Evolutionary conservation across 164 flowering plant genomes (phyloP).

Genomic region (Warburgia ugandensis): DNA sequence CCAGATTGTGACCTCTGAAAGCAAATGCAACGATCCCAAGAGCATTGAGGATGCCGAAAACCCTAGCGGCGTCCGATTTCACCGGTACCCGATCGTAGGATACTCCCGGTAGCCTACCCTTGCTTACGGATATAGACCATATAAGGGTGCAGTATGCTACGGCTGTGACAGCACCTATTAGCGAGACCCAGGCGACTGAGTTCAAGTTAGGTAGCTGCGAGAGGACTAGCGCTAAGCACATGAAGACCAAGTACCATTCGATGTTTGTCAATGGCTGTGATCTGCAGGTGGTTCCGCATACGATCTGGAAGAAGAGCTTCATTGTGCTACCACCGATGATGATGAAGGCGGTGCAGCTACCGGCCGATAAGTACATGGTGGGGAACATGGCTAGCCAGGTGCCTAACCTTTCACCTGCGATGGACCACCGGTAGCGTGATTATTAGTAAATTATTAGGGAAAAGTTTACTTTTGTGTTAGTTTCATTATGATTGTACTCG

Average conservation of each 20-base stretch:
- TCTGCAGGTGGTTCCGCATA: conserved; percentile 42
- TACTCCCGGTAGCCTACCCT: conserved; percentile 28
- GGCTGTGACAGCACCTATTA: conserved; percentile 55
- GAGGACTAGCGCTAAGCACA: conserved; percentile 34
- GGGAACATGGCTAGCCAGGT: conserved; percentile 43
- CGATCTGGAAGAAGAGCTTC: conserved; percentile 36
- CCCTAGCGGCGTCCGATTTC: conserved; percentile 9
- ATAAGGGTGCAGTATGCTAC: conserved; percentile 45
- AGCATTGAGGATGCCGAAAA: conserved; percentile 45
- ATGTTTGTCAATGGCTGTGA: conserved; percentile 32
- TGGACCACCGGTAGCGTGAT: too few relatives aligned
- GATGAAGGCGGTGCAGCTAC: conserved; percentile 53
- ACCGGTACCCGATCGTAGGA: conserved; percentile 24
- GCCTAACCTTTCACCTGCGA: conserved; percentile 48
- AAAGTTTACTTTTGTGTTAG: too few relatives aligned
- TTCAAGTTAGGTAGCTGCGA: conserved; percentile 68
- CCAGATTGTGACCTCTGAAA: conserved; percentile 82
- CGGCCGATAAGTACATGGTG: conserved; percentile 59
- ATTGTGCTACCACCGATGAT: conserved; percentile 52
- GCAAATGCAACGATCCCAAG: conserved; percentile 71
- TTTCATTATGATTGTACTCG: too few relatives aligned
- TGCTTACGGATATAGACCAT: conserved; percentile 37
- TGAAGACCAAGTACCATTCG: conserved; percentile 77
- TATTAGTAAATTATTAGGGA: too few relatives aligned
- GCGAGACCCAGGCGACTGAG: conserved; percentile 60